Evolutionary conservation across 2,329 filamentous ascomycete species (phyloP).

Genomic region (Ophiostoma himal-ulmi): DNA sequence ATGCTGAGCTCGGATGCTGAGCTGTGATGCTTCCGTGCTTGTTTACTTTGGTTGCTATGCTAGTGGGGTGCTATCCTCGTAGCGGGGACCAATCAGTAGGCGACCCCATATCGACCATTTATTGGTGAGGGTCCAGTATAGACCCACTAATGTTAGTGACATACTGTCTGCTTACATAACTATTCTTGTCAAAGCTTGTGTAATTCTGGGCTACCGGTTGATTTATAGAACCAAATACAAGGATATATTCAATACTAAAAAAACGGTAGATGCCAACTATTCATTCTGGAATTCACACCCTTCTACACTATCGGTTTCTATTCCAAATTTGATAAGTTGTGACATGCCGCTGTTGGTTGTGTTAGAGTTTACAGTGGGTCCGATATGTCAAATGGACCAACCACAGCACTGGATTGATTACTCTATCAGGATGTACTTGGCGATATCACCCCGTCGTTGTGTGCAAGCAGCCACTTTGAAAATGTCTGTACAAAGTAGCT

Average conservation of each 20-base stretch:
- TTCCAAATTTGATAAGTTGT: not conserved
- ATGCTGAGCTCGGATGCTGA: not conserved
- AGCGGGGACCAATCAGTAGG: conserved; percentile 48
- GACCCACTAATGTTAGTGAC: not conserved
- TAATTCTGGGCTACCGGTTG: too few species aligned
- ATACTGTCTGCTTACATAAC: not conserved
- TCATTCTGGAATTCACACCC: not conserved
- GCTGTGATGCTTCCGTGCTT: conserved; percentile 11
- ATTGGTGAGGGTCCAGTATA: not conserved
- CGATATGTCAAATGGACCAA: not conserved
- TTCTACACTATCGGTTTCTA: not conserved
- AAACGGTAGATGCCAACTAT: not conserved
- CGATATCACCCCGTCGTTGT: not conserved
- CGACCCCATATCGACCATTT: rapidly evolving
- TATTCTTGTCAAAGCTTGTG: too few species aligned
- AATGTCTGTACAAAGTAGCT: not conserved
- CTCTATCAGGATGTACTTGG: not conserved
- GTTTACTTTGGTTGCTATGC: conserved; percentile 24
- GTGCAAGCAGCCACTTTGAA: not conserved
- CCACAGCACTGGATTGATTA: not conserved
- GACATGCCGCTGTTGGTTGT: not conserved
- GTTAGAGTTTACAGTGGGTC: not conserved
- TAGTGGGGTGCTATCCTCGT: conserved; percentile 42
- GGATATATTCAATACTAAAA: too few species aligned
- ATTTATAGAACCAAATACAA: too few species aligned